Percentiles rank a stretch among this genome's conserved stretches.
Evolutionary conservation across 2,329 filamentous ascomycete species (phyloP).

Genomic region (Aureobasidium vineae): DNA sequence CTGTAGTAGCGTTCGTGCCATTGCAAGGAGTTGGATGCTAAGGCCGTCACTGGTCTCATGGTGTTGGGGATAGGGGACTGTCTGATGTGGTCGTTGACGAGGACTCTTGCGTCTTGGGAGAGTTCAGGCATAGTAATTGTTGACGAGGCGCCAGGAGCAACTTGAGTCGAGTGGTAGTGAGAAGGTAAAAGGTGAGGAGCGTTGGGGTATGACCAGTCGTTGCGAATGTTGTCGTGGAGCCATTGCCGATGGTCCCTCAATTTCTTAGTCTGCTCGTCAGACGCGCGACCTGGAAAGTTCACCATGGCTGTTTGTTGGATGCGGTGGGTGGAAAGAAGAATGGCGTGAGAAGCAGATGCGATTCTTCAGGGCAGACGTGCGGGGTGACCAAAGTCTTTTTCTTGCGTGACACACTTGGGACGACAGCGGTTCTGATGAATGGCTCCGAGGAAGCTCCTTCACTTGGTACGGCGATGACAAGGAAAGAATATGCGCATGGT

Average conservation of each 20-base stretch:
- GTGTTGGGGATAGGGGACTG: background rate
- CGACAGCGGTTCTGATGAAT: background rate
- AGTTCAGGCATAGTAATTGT: background rate
- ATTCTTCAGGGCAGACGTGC: background rate
- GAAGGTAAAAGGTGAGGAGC: constrained; percentile 33
- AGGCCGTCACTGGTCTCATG: background rate
- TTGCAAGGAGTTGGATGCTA: no score
- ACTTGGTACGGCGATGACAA: background rate
- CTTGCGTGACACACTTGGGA: background rate
- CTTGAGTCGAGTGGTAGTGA: no score
- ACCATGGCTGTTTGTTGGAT: constrained; percentile 27
- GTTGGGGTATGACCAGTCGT: constrained; percentile 48
- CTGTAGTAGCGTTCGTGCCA: constrained; percentile 49
- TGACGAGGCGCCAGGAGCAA: background rate
- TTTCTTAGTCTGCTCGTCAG: constrained; percentile 40
- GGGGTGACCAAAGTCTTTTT: background rate
- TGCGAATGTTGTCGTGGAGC: constrained; percentile 45
- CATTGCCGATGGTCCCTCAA: constrained; percentile 44
- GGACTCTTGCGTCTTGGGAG: background rate
- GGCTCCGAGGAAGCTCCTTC: background rate
- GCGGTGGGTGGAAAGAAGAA: background rate
- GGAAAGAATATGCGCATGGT: background rate
- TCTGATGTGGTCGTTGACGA: constrained; percentile 19
- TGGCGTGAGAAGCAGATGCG: background rate
- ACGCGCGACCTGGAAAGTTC: constrained; percentile 35